Base-by-base conservation (phyloP, 2,329 filamentous ascomycete species). In the Sarocladium strictum region DNA sequence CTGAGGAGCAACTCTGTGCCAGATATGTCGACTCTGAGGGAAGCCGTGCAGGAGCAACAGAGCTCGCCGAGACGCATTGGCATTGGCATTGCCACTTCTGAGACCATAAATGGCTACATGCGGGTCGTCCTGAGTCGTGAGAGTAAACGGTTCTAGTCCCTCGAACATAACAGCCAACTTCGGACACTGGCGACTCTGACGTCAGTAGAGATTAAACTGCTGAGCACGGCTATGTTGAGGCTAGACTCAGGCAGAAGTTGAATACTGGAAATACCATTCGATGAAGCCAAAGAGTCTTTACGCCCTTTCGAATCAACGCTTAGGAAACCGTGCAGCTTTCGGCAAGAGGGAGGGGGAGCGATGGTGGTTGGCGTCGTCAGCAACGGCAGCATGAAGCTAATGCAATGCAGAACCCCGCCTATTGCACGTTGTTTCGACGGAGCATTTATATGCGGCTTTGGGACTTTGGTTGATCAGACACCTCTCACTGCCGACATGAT, bases 31-130 rank as follows among this genome's bases (percentile, higher is more conserved):
- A 3, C 70, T 79, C 60, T 81, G 76, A 0, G 78, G 78, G 58
- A 76, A 81, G 33, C 77, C 78, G 54, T 80, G 77, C 6, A 80
- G 64, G 7, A 80, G 66, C 5, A 80, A 69, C 6, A 80, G 67
- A 1, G 75, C 69, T 1, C 67, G 67, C 0, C 72, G 75, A 2
- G 62, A 53, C 0, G 65, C 60, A 1, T 63, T 57, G 0, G 64
- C 60, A 1, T 63, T 58, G 0, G 65, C 55, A 27, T 61, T 57
- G 27, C 64, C 66, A 59, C 67, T 70, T 49, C 65, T 66, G 38
- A 76, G 61, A 15, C 76, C 76, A 41, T 69, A 66, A 57, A 79
- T 79, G n/a, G 63, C 68, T 27, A 79, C 63, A 24, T 57, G 61
- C 0, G 69, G 67, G 5, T 64, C 61, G 38, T 68, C 60, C 52